These are phyloP conservation scores for Phytomonas sp. DNA, from an alignment of 208 protist species.

Conservation along the genomic window DNA sequence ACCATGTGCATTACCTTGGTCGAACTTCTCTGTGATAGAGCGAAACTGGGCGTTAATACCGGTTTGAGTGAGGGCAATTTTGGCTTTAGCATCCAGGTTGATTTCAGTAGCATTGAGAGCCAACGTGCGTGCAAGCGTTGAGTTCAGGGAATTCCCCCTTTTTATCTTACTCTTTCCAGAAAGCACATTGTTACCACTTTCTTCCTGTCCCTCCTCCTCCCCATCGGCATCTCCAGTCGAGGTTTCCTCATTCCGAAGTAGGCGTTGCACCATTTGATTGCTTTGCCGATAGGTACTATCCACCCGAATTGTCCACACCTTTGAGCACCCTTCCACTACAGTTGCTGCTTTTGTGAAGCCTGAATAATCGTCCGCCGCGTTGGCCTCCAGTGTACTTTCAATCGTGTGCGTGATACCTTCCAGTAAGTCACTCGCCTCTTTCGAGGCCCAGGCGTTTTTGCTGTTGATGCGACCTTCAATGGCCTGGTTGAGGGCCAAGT, in stretches of 20 bases:
- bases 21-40: constrained; percentile 85
- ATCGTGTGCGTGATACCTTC: constrained; percentile 87
- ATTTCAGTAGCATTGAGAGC: constrained; percentile 73
- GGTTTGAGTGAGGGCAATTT: constrained; percentile 57
- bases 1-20: constrained; percentile 84
- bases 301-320: constrained; percentile 88
- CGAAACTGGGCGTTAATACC: constrained; percentile 79
- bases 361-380: constrained; percentile 63
- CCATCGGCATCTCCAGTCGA: constrained; percentile 14
- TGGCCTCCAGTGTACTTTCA: constrained; percentile 62
- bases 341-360: constrained; percentile 87
- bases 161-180: background rate
- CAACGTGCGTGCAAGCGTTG: constrained; percentile 43
- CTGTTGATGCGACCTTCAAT: constrained; percentile 88
- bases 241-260: constrained; percentile 74
- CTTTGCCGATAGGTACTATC: constrained; percentile 84
- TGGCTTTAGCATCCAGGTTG: constrained; percentile 71
- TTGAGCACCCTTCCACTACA: constrained; percentile 89
- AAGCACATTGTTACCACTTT: constrained; percentile 10
- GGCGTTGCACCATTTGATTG: constrained; percentile 80
- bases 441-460: constrained; percentile 84
- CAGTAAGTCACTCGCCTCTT: constrained; percentile 82
- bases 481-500: constrained; percentile 76
- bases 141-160: constrained; percentile 10
- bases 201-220: constrained; percentile 9